A percentile compares a stretch with the other conserved stretches of the same genome.
Conservation (phyloP, 2,329 filamentous ascomycete genomes). For the Colletotrichum eremochloae region DNA sequence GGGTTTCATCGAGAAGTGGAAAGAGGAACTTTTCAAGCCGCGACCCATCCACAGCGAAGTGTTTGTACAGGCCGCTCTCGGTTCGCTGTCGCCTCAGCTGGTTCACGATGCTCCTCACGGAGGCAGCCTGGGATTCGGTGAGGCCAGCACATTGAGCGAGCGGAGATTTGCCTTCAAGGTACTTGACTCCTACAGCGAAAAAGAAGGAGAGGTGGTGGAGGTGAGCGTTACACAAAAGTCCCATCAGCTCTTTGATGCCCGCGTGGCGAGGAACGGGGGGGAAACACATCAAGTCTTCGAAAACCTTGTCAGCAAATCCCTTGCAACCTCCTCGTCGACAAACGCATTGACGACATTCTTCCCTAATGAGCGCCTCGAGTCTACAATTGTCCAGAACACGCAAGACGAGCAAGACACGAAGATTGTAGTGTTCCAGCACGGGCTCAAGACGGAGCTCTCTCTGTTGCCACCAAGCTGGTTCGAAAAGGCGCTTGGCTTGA, state of each 20-base stretch:
- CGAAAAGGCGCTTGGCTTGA: conserved; percentile 86
- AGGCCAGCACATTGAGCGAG: conserved; percentile 55
- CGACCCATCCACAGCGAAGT: conserved; percentile 76
- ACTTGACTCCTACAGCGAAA: conserved; percentile 72
- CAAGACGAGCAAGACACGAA: conserved; percentile 66
- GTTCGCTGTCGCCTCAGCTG: conserved; percentile 35
- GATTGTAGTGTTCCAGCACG: conserved; percentile 83
- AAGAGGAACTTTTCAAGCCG: conserved; percentile 80
- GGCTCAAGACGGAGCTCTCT: conserved; percentile 69
- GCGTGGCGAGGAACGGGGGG: conserved; percentile 58
- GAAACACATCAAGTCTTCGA: conserved; percentile 57
- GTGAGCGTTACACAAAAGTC: conserved; percentile 64
- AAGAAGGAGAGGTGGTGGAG: conserved; percentile 73
- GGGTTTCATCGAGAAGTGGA: conserved; percentile 93
- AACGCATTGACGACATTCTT: conserved; percentile 78
- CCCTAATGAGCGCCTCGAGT: conserved; percentile 82
- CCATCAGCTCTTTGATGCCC: conserved; percentile 61
- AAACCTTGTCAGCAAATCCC: conserved; percentile 60
- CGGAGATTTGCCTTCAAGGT: conserved; percentile 67
- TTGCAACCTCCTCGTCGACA: conserved; percentile 47
- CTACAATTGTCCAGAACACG: conserved; percentile 77
- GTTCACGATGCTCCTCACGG: conserved; percentile 57
- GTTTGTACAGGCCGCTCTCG: conserved; percentile 88
- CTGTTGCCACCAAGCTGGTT: conserved; percentile 81
- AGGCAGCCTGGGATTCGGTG: conserved; percentile 67